Conservation (phyloP, 2,329 filamentous ascomycete genomes). For the Aspergillus fumigatus region DNA sequence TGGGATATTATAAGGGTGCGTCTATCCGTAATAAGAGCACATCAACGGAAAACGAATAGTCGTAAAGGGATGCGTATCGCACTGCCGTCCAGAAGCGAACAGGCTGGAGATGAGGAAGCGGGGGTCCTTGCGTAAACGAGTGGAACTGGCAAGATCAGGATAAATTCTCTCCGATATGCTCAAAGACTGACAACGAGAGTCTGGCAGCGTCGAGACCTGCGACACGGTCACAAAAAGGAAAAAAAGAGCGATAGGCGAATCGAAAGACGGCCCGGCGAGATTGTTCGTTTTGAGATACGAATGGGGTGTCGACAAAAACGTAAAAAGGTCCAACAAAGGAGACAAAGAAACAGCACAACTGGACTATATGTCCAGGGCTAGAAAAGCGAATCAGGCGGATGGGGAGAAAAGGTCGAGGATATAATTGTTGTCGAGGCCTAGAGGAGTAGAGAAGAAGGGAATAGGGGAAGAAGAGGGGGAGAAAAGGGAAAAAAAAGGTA, state of each 20-base stretch:
- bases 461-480: constrained; percentile 2
- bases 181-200: constrained; percentile 30
- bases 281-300: not conserved
- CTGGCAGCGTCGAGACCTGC: constrained; percentile 32
- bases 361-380: constrained; percentile 15
- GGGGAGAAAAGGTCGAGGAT: not conserved
- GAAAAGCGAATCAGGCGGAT: constrained; percentile 4
- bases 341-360: constrained; percentile 12
- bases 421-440: constrained; percentile 8
- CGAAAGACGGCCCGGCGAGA: not conserved
- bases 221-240: constrained; percentile 23
- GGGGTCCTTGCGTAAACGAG: constrained; percentile 14
- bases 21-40: constrained; percentile 9
- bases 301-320: not conserved
- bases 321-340: constrained; percentile 1
- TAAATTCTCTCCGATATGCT: constrained; percentile 12
- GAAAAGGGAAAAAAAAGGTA: constrained; percentile 2
- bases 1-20: constrained; percentile 9
- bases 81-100: not conserved
- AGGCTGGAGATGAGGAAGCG: not conserved
- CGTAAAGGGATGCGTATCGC: not conserved
- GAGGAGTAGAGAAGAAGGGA: constrained; percentile 4
- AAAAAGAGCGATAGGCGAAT: not conserved
- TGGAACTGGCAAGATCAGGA: constrained; percentile 13
- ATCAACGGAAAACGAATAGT: constrained; percentile 4